Evolutionary conservation across 1,284 basidiomycete species (phyloP).

Genomic region (Moesziomyces sp.): DNA sequence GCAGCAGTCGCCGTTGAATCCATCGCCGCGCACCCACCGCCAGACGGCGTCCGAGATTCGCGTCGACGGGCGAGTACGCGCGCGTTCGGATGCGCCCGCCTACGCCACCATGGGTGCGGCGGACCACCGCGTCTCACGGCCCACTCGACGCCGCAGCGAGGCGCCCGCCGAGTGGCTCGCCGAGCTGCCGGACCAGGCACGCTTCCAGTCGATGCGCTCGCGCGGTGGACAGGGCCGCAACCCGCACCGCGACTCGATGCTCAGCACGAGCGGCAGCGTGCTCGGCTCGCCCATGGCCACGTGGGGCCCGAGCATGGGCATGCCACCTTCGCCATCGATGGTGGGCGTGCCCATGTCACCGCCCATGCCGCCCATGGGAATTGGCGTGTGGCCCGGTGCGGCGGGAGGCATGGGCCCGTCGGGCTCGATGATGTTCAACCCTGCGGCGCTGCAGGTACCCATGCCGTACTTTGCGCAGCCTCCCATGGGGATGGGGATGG

Average conservation of each 20-base stretch:
- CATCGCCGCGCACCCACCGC: constrained; percentile 11
- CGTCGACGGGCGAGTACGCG: constrained; percentile 5
- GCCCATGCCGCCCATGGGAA: constrained; percentile 6
- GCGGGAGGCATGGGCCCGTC: neutral
- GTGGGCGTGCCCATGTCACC: constrained; percentile 2
- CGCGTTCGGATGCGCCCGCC: constrained; percentile 18
- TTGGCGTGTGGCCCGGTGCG: constrained; percentile 11
- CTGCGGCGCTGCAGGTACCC: constrained; percentile 18
- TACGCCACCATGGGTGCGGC: constrained; percentile 13
- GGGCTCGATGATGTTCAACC: constrained; percentile 25
- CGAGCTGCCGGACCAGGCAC: constrained; percentile 14
- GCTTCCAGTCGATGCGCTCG: constrained; percentile 15
- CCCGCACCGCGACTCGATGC: constrained; percentile 23
- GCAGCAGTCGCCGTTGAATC: constrained; percentile 32
- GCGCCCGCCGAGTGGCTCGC: constrained; percentile 36
- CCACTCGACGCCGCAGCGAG: constrained; percentile 24
- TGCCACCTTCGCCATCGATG: constrained; percentile 15
- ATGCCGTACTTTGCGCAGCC: constrained; percentile 24
- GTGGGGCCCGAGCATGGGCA: constrained; percentile 13
- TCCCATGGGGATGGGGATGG: neutral
- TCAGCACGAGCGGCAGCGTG: constrained; percentile 13
- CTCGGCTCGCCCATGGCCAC: constrained; percentile 3
- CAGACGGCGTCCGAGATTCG: constrained; percentile 19
- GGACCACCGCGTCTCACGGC: constrained; percentile 6
- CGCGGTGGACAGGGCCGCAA: constrained; percentile 4